A percentile compares a stretch with the other conserved stretches of the same genome.
phyloP scores from a whole-genome alignment of 2,329 filamentous ascomycete species.

The Microcyclosporella mali region DNA sequence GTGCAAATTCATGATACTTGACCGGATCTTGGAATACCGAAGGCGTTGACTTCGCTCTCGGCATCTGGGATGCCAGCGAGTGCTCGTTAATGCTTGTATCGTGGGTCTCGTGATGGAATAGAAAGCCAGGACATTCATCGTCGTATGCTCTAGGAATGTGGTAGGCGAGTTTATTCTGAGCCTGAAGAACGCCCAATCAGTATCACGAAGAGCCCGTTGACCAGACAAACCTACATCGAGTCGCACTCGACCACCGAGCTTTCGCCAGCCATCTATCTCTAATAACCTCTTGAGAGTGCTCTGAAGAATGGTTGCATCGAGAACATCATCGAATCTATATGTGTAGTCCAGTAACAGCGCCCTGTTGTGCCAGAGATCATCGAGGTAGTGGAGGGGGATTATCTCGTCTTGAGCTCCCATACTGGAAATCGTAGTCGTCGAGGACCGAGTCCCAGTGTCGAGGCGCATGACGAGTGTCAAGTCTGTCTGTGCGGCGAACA shows the following conservation, averaged over 20 bases:
- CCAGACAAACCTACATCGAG: slow-evolving; percentile 6
- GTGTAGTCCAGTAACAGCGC: slow-evolving; percentile 12
- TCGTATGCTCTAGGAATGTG: slow-evolving; percentile 12
- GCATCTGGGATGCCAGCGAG: slow-evolving; percentile 8
- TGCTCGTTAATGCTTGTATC: slow-evolving; percentile 10
- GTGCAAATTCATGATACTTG: slow-evolving; percentile 3
- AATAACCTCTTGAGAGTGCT: slow-evolving; percentile 9
- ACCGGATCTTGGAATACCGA: slow-evolving; percentile 4
- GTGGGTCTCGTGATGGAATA: slow-evolving; percentile 7
- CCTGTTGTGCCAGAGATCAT: slow-evolving; percentile 4
- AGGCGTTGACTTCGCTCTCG: background rate
- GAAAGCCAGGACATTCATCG: slow-evolving; percentile 11
- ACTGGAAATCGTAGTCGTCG: too few species aligned
- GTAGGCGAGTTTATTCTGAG: slow-evolving; percentile 8
- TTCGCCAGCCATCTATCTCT: slow-evolving; percentile 65
- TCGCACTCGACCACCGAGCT: slow-evolving; percentile 48
- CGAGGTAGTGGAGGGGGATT: slow-evolving; percentile 9
- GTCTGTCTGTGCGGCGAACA: too few species aligned
- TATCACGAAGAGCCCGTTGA: background rate
- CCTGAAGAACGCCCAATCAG: background rate
- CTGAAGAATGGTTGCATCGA: slow-evolving; percentile 11
- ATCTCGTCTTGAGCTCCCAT: too few species aligned
- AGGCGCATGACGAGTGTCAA: too few species aligned
- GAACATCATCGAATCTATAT: slow-evolving; percentile 16
- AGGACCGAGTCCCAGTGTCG: too few species aligned